These are phyloP conservation scores for Fonsecaea monophora DNA, from an alignment of 2,329 filamentous ascomycete species.

Conservation along the genomic window DNA sequence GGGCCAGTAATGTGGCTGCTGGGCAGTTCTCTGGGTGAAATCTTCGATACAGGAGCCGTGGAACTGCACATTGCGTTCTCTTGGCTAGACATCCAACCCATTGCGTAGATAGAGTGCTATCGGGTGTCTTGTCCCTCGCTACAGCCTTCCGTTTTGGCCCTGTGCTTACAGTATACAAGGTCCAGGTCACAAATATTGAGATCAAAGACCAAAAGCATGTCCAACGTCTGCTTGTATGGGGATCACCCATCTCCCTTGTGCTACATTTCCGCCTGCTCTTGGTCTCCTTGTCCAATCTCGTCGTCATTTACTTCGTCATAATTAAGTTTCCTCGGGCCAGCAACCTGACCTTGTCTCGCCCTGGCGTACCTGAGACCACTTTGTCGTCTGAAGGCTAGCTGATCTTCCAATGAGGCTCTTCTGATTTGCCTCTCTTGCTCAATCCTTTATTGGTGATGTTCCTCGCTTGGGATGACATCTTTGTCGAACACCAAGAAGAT, in stretches of 20 bases:
- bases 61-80: too few species aligned
- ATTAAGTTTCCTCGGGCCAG: conserved; percentile 6
- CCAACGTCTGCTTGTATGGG: background rate
- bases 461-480: conserved; percentile 54
- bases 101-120: background rate
- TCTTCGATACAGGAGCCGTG: too few species aligned
- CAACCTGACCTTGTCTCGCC: background rate
- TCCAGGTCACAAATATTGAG: background rate
- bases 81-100: background rate
- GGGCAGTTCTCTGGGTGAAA: background rate
- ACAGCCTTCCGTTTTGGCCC: background rate
- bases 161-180: background rate
- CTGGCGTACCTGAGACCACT: conserved; percentile 23
- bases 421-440: conserved; percentile 50
- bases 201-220: background rate
- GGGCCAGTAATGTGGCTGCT: background rate
- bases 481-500: conserved; percentile 60
- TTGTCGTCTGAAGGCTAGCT: conserved; percentile 24
- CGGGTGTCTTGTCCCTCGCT: background rate
- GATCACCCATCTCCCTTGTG: conserved; percentile 25
- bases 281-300: conserved; percentile 16
- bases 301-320: conserved; percentile 15
- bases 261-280: conserved; percentile 13
- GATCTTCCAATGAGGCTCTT: conserved; percentile 36
- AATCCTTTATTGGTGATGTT: conserved; percentile 58